Conservation (phyloP, 805 yeast genomes). For the Yamadazyma nakazawae region DNA sequence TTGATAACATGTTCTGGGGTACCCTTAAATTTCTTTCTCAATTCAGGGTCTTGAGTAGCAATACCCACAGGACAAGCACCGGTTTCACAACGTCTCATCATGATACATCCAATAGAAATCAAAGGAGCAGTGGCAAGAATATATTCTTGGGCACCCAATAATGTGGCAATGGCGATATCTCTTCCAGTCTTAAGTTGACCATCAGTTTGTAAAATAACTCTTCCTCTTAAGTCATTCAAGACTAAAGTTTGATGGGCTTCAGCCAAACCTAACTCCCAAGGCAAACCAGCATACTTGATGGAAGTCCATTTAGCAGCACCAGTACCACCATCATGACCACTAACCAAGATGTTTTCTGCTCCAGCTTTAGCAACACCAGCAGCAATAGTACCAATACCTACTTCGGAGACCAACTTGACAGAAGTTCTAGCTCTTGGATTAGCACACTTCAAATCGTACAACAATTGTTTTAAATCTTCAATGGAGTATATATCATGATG, state of each 20-base stretch:
- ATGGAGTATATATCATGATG: conserved; percentile 98
- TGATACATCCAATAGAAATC: conserved; percentile 95
- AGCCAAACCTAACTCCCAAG: conserved; percentile 98
- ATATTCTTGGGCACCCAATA: conserved; percentile 98
- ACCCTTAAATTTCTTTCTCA: conserved; percentile 89
- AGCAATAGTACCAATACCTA: conserved; percentile 98
- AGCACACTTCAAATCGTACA: conserved; percentile 93
- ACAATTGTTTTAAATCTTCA: conserved; percentile 94
- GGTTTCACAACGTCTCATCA: conserved; percentile 84
- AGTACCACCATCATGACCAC: conserved; percentile 99
- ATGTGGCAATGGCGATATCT: conserved; percentile 93
- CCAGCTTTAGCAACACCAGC: conserved; percentile 99
- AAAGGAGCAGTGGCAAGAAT: conserved; percentile 97
- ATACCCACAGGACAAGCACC: conserved; percentile 97
- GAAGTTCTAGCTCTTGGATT: conserved; percentile 97
- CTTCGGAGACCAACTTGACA: conserved; percentile 94
- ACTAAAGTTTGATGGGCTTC: conserved; percentile 98
- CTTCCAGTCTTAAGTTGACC: conserved; percentile 97
- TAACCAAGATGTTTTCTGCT: conserved; percentile 91
- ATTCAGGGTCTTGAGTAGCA: conserved; percentile 96
- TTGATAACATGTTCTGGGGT: conserved; percentile 98
- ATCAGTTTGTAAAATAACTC: conserved; percentile 95
- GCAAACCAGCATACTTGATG: conserved; percentile 94
- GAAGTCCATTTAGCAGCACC: conserved; percentile 99
- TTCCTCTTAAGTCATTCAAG: conserved; percentile 90